These are phyloP conservation scores for Populus hybrid DNA, from an alignment of 441 rosid genomes.

Conservation along the genomic window DNA sequence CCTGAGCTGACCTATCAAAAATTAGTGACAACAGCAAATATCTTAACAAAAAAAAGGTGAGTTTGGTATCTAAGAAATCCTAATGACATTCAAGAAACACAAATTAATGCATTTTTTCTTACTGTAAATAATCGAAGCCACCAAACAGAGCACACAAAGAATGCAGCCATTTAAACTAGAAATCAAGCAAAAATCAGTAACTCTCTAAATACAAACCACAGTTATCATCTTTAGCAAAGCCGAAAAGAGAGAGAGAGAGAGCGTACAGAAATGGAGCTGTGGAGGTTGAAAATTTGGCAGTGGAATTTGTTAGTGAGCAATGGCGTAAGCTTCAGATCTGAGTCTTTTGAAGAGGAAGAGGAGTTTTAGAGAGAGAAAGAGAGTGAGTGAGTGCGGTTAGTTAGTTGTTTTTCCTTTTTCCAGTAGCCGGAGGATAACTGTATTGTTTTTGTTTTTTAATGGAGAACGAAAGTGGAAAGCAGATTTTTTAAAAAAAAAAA, in stretches of 20 bases:
- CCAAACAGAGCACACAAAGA: background rate
- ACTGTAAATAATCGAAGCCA: background rate
- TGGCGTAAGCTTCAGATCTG: constrained; percentile 6
- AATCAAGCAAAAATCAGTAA: background rate
- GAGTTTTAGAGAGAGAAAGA: background rate
- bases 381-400: background rate
- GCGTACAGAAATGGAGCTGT: background rate
- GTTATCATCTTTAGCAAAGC: background rate
- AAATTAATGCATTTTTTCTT: too few species aligned
- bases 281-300: background rate
- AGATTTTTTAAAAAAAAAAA: background rate
- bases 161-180: background rate
- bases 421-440: background rate
- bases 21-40: background rate
- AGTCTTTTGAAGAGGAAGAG: background rate
- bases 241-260: background rate
- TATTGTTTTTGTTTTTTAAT: background rate
- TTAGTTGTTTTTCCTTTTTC: background rate
- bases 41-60: background rate
- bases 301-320: background rate
- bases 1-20: background rate
- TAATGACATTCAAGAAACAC: too few species aligned
- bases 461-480: background rate
- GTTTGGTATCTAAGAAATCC: background rate
- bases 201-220: background rate